Conservation (phyloP, 1,139 yeast genomes). For the Scheffersomyces titani region DNA sequence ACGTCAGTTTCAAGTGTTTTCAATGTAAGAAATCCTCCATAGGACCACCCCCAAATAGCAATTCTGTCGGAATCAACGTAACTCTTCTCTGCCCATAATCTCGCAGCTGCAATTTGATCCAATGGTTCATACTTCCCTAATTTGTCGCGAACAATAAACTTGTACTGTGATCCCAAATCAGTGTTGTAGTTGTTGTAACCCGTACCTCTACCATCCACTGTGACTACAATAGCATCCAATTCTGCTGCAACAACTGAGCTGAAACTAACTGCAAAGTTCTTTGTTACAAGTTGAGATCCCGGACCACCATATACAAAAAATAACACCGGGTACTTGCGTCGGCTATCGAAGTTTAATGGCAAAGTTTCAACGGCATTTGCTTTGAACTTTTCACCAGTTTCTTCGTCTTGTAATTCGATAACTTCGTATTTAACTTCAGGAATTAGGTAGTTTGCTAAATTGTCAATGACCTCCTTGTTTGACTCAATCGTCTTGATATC, state of each 20-base stretch:
- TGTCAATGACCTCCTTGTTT: conserved; percentile 43
- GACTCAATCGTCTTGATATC: conserved; percentile 46
- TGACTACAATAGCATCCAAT: conserved; percentile 69
- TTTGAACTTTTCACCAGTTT: conserved; percentile 35
- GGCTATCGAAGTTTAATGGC: conserved; percentile 61
- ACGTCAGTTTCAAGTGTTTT: conserved; percentile 70
- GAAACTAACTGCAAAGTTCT: conserved; percentile 55
- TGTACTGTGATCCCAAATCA: conserved; percentile 46
- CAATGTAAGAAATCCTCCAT: conserved; percentile 77
- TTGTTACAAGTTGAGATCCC: conserved; percentile 69
- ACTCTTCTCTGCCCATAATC: conserved; percentile 51
- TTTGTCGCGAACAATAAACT: conserved; percentile 64
- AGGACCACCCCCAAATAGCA: conserved; percentile 85
- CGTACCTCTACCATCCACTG: conserved; percentile 84
- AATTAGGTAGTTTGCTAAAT: conserved; percentile 44
- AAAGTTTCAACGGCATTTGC: conserved; percentile 63
- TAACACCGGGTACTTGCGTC: conserved; percentile 62
- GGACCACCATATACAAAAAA: conserved; percentile 83
- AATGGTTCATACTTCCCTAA: conserved; percentile 68
- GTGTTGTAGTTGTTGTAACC: conserved; percentile 55
- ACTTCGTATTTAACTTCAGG: conserved; percentile 51
- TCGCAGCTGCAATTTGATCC: conserved; percentile 73
- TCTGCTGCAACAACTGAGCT: conserved; percentile 69
- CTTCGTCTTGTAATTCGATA: conserved; percentile 52
- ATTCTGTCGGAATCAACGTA: conserved; percentile 61